These are phyloP conservation scores for Geotrichum bryndzae DNA, from an alignment of 1,139 yeast genomes.

Conservation along the genomic window DNA sequence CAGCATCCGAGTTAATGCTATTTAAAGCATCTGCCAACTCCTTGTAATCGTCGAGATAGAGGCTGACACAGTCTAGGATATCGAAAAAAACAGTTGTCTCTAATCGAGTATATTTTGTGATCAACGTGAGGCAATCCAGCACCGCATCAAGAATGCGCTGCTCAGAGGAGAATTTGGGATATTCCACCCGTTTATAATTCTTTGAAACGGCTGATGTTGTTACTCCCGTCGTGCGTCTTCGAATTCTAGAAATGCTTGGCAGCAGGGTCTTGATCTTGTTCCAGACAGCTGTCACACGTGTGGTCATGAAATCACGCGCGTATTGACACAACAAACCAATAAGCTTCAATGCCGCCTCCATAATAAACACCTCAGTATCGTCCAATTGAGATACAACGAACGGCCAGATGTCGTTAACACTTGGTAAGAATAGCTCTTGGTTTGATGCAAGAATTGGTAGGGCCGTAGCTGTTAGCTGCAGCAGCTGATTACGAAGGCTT, in stretches of 20 bases:
- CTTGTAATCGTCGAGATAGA: slow-evolving; percentile 16
- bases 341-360: slow-evolving; percentile 39
- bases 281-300: slow-evolving; percentile 48
- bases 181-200: not conserved
- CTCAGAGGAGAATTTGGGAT: slow-evolving; percentile 27
- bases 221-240: not conserved
- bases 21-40: slow-evolving; percentile 19
- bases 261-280: slow-evolving; percentile 21
- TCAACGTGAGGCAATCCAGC: slow-evolving; percentile 21
- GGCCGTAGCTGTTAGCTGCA: slow-evolving; percentile 46
- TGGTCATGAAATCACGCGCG: slow-evolving; percentile 48
- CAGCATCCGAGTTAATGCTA: slow-evolving; percentile 22
- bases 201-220: not conserved
- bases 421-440: slow-evolving; percentile 54
- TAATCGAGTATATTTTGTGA: slow-evolving; percentile 23
- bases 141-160: slow-evolving; percentile 24
- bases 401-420: slow-evolving; percentile 69
- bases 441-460: slow-evolving; percentile 63
- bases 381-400: slow-evolving; percentile 31
- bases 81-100: slow-evolving; percentile 25
- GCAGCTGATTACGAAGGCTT: slow-evolving; percentile 49
- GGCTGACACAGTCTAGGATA: slow-evolving; percentile 21
- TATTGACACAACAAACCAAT: slow-evolving; percentile 38
- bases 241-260: slow-evolving; percentile 7
- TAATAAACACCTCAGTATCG: slow-evolving; percentile 32